These are phyloP conservation scores for Hylodesmum podocarpum DNA, from an alignment of 306 rosid species.

Conservation along the genomic window DNA sequence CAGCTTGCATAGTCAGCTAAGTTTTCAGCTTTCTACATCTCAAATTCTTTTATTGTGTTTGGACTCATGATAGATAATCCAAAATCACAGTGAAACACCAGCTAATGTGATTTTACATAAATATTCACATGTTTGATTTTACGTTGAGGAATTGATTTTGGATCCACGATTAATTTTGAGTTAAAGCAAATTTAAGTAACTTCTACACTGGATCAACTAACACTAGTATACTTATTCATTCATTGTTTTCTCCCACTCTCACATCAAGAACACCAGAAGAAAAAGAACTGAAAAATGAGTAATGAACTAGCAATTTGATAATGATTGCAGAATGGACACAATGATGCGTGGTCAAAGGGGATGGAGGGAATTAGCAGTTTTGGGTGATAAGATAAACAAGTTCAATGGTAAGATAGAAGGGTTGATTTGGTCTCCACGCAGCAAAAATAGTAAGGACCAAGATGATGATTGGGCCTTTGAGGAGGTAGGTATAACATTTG, in stretches of 20 bases:
- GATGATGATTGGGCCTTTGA: constrained; percentile 85
- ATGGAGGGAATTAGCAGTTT: constrained; percentile 83
- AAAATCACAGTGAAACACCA: too few species aligned
- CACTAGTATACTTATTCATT: neutral
- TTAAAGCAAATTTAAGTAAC: too few species aligned
- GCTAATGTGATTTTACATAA: too few species aligned
- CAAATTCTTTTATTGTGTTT: too few species aligned
- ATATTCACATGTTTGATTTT: too few species aligned
- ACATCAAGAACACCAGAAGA: neutral
- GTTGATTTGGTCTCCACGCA: constrained; percentile 79
- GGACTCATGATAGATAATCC: too few species aligned
- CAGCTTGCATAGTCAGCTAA: neutral
- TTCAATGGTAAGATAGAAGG: constrained; percentile 91
- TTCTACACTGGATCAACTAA: too few species aligned
- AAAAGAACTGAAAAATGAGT: neutral
- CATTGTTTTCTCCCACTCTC: neutral
- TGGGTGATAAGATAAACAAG: constrained; percentile 84
- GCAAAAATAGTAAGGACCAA: constrained; percentile 53
- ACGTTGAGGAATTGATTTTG: too few species aligned
- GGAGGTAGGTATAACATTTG: constrained; percentile 55
- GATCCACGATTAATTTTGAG: too few species aligned
- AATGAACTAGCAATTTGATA: neutral
- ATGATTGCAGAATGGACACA: constrained; percentile 79
- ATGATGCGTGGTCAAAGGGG: constrained; percentile 99
- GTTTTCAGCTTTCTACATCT: neutral